Evolutionary conservation across 2,329 filamentous ascomycete species (phyloP), one percentile per base, ranked within the genome.

Genomic region (Aphanocladium album): DNA sequence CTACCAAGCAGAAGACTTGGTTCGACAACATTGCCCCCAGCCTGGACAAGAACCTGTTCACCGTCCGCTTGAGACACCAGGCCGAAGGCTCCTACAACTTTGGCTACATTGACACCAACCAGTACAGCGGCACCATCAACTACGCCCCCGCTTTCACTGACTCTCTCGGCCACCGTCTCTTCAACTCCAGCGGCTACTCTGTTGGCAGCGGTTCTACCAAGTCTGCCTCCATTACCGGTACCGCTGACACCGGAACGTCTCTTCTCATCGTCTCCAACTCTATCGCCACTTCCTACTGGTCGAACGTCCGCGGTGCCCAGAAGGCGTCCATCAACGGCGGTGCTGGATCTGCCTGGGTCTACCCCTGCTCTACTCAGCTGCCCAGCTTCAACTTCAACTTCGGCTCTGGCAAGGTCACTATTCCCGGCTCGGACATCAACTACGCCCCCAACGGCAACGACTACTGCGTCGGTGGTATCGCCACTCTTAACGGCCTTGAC

Each of bases 121-220:
- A 85, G 67, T 86, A 85, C 78, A 82, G 76, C 2, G 85, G 85
- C 52, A 64, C 72, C 49, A 80, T 89, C 67, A 77, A 77, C 64
- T 89, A 87, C 72, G 74, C 79, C 64, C 78, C 41, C 83, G 61
- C 87, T 52, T 77, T 85, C 73, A 78, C 63, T 67, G 76, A 74
- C 57, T 70, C 84, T 30, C 86, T 86, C 23, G 41, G 41, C 2
- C 41, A 45, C 19, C n/a, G 41, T 2, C 17, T 19, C n/a, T 45
- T 19, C 17, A 21, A 45, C n/a, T 88, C 82, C 77, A 89, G 86
- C 86, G 74, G 76, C 51, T 87, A 88, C 77, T 69, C 51, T 16
- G 45, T 47, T 23, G 43, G 46, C 17, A 33, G 45, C 25, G 41
- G 56, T 19, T 39, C 35, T n/a, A 35, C 12, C 6, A 35, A 6